Evolutionary conservation across 805 yeast genomes (phyloP).

Genomic region (Metschnikowia proteae): DNA sequence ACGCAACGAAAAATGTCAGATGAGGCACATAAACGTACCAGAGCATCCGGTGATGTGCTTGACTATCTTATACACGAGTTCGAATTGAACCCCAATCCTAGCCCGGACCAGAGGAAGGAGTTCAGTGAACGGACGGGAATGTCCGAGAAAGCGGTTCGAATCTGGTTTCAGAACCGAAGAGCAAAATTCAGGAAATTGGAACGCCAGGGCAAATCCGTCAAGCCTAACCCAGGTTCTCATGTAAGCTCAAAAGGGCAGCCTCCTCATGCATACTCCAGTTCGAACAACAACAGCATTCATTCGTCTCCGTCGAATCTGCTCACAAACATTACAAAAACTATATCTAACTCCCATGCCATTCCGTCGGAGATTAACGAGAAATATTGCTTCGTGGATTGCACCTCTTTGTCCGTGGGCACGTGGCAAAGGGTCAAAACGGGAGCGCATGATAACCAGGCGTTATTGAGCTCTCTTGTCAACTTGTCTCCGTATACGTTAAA

Average conservation of each 20-base stretch:
- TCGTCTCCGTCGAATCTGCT: conserved; percentile 24
- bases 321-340: conserved; percentile 17
- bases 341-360: conserved; percentile 18
- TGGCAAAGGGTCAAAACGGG: conserved; percentile 81
- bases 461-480: conserved; percentile 50
- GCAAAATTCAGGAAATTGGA: conserved; percentile 72
- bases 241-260: neutral
- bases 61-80: conserved; percentile 66
- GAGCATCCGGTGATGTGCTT: conserved; percentile 80
- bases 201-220: conserved; percentile 33
- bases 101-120: conserved; percentile 62
- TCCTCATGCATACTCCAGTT: conserved; percentile 7
- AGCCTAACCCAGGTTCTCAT: neutral
- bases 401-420: conserved; percentile 67
- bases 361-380: conserved; percentile 64
- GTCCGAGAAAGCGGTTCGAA: conserved; percentile 85
- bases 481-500: conserved; percentile 65
- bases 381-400: conserved; percentile 65
- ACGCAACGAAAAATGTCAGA: conserved; percentile 16
- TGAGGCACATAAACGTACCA: conserved; percentile 46
- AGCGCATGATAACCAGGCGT: conserved; percentile 34
- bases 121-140: conserved; percentile 71
- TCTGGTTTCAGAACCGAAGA: conserved; percentile 89
- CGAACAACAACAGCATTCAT: conserved; percentile 15
- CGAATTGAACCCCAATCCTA: conserved; percentile 69